Conservation (phyloP, 345 rosid genomes). For the Noccaea bulbosa region DNA sequence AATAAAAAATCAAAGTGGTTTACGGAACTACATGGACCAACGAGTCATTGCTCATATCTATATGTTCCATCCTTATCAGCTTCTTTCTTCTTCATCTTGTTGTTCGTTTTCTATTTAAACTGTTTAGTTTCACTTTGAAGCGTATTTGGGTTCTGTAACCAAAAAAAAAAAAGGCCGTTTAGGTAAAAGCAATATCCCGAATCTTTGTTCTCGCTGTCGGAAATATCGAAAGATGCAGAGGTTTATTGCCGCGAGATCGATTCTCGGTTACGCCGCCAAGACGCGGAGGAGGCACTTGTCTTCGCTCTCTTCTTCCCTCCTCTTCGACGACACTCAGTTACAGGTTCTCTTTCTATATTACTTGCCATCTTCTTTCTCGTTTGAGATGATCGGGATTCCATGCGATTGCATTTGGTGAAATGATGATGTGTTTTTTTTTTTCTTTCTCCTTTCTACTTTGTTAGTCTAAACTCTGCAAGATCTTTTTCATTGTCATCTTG, state of each 20-base stretch:
- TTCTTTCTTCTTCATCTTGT: neutral
- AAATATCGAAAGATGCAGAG: conserved; percentile 53
- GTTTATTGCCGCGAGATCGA: conserved; percentile 46
- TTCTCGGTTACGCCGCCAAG: conserved; percentile 35
- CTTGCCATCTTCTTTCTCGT: neutral
- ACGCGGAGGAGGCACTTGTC: conserved; percentile 46
- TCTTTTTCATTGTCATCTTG: neutral
- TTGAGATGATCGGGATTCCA: neutral
- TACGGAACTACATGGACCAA: conserved; percentile 13
- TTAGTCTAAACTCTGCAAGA: neutral
- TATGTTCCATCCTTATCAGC: conserved; percentile 9
- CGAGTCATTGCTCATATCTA: conserved; percentile 31
- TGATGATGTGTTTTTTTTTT: neutral
- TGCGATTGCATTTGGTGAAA: neutral
- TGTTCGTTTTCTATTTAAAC: neutral
- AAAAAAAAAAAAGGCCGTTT: neutral
- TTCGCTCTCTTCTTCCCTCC: conserved; percentile 69
- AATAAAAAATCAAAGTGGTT: conserved; percentile 10
- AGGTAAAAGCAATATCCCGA: neutral
- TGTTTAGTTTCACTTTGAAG: neutral
- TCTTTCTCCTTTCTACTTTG: neutral
- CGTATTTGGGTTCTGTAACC: neutral
- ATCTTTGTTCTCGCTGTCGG: neutral
- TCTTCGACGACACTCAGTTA: conserved; percentile 88
- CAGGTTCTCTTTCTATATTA: conserved; percentile 54